phyloP scores from a whole-genome alignment of 1,139 yeast genomes.

The Yamadazyma atmosphaerica region DNA sequence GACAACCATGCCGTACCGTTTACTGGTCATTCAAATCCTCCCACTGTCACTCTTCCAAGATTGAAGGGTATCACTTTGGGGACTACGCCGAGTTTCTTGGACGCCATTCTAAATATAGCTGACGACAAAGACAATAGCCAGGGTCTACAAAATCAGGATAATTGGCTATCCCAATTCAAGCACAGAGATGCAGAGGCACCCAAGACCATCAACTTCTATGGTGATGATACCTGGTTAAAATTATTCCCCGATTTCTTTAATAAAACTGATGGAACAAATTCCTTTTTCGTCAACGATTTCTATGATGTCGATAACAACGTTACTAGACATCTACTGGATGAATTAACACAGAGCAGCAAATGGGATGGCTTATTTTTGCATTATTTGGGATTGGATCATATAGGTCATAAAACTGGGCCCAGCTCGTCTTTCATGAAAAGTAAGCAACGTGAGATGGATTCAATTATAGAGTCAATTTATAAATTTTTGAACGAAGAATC shows the following conservation, averaged over 20 bases:
- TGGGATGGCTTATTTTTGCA: slow-evolving; percentile 93
- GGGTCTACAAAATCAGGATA: slow-evolving; percentile 73
- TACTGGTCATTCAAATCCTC: slow-evolving; percentile 88
- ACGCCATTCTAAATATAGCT: slow-evolving; percentile 89
- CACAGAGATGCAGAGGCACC: slow-evolving; percentile 25
- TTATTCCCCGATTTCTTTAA: slow-evolving; percentile 70
- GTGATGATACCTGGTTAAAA: slow-evolving; percentile 97
- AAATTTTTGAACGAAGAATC: slow-evolving; percentile 25
- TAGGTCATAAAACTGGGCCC: slow-evolving; percentile 97
- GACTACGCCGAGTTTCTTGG: slow-evolving; percentile 75
- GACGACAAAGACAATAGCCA: slow-evolving; percentile 82
- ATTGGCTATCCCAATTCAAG: slow-evolving; percentile 78
- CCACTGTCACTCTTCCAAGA: slow-evolving; percentile 80
- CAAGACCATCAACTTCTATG: slow-evolving; percentile 71
- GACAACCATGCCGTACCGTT: slow-evolving; percentile 76
- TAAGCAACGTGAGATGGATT: slow-evolving; percentile 87
- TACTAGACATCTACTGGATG: slow-evolving; percentile 74
- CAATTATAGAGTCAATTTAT: slow-evolving; percentile 56
- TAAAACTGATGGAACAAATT: slow-evolving; percentile 80
- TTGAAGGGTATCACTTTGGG: slow-evolving; percentile 81
- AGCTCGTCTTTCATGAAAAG: slow-evolving; percentile 71
- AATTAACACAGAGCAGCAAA: slow-evolving; percentile 36
- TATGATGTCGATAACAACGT: slow-evolving; percentile 93
- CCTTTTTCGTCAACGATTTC: slow-evolving; percentile 92
- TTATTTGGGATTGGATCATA: slow-evolving; percentile 92